Conservation (phyloP, 129 eudicot species). For the Centrapalus pauciflorus region DNA sequence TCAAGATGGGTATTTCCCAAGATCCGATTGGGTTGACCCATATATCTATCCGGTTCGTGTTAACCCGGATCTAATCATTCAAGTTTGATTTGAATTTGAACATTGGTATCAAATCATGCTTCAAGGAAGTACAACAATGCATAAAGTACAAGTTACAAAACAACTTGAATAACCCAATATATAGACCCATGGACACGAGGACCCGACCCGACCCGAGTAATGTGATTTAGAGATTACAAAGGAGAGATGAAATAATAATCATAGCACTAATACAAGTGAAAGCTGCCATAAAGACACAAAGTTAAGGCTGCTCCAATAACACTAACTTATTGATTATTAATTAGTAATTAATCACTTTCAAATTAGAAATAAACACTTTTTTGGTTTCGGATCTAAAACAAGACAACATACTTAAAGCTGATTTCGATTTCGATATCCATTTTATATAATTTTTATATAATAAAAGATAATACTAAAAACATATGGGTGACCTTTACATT, state of each 20-base stretch:
- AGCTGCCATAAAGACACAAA: constrained; percentile 55
- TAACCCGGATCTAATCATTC: background rate
- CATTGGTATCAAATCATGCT: background rate
- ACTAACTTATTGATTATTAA: constrained; percentile 23
- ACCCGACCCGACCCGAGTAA: constrained; percentile 10
- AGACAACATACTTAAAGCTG: too few species aligned
- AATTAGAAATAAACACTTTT: background rate
- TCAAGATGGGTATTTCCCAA: constrained; percentile 2
- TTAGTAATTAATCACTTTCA: constrained; percentile 17
- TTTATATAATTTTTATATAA: too few species aligned
- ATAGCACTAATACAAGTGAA: constrained; percentile 41
- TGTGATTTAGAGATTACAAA: constrained; percentile 22
- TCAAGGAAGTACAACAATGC: background rate
- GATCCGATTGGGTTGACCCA: too few species aligned
- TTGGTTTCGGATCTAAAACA: background rate
- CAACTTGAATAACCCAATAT: background rate
- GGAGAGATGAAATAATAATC: constrained; percentile 30
- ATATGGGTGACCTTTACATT: too few species aligned
- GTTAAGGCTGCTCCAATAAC: constrained; percentile 60
- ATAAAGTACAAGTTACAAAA: background rate
- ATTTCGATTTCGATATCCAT: too few species aligned
- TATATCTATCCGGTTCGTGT: constrained; percentile 5
- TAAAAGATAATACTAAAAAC: too few species aligned
- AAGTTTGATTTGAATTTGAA: background rate
- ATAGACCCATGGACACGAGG: background rate